phyloP scores from a whole-genome alignment of 805 yeast species.

The Blastobotrys parvus region DNA sequence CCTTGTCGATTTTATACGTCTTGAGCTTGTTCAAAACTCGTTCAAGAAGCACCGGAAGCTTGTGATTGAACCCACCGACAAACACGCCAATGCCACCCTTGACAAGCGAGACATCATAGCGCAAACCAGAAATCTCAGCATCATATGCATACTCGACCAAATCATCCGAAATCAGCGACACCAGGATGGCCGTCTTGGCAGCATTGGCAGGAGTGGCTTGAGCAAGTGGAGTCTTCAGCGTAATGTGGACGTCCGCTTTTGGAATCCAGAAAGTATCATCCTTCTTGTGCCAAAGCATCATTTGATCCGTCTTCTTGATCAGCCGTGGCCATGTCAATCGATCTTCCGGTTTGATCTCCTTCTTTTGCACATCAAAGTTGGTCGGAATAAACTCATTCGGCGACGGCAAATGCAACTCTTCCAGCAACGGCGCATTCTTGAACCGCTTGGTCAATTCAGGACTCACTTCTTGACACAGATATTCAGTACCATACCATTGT shows the following conservation, averaged over 20 bases:
- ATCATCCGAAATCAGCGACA: conserved; percentile 67
- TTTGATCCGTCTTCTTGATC: conserved; percentile 41
- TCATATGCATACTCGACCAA: conserved; percentile 71
- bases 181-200: conserved; percentile 51
- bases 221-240: conserved; percentile 55
- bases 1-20: conserved; percentile 40
- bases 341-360: conserved; percentile 25
- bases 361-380: conserved; percentile 53
- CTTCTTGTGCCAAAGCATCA: conserved; percentile 77
- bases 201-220: conserved; percentile 50
- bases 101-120: conserved; percentile 46
- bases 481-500: conserved; percentile 88
- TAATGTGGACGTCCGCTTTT: conserved; percentile 61
- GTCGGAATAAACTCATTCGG: conserved; percentile 79
- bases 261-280: conserved; percentile 89
- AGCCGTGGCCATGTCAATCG: conserved; percentile 53
- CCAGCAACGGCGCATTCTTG: conserved; percentile 14
- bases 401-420: conserved; percentile 50
- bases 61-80: conserved; percentile 77
- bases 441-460: conserved; percentile 31
- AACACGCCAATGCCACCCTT: conserved; percentile 65
- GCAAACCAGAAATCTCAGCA: conserved; percentile 75
- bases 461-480: conserved; percentile 42
- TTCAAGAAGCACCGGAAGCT: conserved; percentile 53
- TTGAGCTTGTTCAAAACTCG: conserved; percentile 49